These are phyloP conservation scores for Berkeleyomyces rouxiae DNA, from an alignment of 2,329 filamentous ascomycete genomes.

Conservation along the genomic window DNA sequence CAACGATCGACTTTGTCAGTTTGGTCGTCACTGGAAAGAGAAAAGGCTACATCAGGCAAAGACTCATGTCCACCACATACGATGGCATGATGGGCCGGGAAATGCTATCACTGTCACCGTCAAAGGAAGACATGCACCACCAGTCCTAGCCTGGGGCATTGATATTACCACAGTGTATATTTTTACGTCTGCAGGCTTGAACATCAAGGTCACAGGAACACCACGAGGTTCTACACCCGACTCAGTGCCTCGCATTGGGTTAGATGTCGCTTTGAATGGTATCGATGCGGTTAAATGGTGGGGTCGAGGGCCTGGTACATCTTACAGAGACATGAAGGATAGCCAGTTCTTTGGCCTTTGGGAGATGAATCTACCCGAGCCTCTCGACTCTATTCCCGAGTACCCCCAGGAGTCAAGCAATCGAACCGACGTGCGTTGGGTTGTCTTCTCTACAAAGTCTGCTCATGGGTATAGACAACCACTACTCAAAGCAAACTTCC, in stretches of 20 bases:
- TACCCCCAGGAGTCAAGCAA: constrained; percentile 53
- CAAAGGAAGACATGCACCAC: constrained; percentile 40
- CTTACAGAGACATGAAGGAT: constrained; percentile 48
- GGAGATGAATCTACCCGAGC: constrained; percentile 22
- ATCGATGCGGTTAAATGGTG: constrained; percentile 40
- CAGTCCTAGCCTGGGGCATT: constrained; percentile 44
- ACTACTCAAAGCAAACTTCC: constrained; percentile 30
- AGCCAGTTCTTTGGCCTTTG: constrained; percentile 42
- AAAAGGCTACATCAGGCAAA: constrained; percentile 2
- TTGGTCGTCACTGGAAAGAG: constrained; percentile 2
- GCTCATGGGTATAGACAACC: background rate
- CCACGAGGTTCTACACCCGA: constrained; percentile 30
- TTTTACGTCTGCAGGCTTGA: constrained; percentile 32
- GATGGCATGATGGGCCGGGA: background rate
- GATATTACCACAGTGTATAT: constrained; percentile 36
- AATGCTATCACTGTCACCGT: constrained; percentile 26
- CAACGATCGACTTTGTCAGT: background rate
- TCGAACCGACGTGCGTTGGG: constrained; percentile 44
- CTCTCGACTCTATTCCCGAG: constrained; percentile 45
- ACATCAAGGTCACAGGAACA: constrained; percentile 32
- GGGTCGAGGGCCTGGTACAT: constrained; percentile 49
- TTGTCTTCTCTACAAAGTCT: constrained; percentile 18
- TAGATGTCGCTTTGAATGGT: constrained; percentile 28
- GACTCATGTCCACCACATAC: background rate
- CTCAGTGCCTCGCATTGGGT: constrained; percentile 46